A percentile compares a stretch with the other conserved stretches of the same genome.
Conservation (phyloP, 768 basidiomycete genomes). For the Mycena vitilis region DNA sequence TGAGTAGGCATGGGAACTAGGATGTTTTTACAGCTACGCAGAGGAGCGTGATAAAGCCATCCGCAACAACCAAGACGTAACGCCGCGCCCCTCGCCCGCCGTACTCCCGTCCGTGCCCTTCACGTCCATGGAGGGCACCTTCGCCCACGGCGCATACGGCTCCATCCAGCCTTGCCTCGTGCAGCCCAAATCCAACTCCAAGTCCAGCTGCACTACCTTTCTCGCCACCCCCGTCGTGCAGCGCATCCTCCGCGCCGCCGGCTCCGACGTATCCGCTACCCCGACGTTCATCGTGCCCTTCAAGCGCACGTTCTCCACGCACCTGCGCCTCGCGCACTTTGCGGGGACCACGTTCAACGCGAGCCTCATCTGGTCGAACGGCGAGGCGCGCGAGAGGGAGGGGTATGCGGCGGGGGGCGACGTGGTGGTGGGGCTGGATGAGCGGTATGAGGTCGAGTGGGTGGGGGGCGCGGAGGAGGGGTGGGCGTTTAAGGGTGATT, state of each 20-base stretch:
- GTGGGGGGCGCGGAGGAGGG: conserved; percentile 48
- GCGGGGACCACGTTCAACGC: conserved; percentile 53
- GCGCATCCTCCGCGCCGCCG: conserved; percentile 42
- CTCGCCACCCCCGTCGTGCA: conserved; percentile 42
- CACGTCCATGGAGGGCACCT: conserved; percentile 42
- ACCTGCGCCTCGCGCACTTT: conserved; percentile 52
- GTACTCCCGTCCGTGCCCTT: conserved; percentile 40
- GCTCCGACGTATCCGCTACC: neutral
- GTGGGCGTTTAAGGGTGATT: conserved; percentile 51
- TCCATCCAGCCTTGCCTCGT: conserved; percentile 49
- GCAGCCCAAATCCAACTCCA: conserved; percentile 5
- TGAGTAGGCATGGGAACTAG: no score
- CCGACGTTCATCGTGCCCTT: conserved; percentile 51
- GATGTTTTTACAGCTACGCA: conserved; percentile 37
- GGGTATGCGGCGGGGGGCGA: conserved; percentile 44
- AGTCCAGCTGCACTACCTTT: conserved; percentile 38
- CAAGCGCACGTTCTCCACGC: conserved; percentile 49
- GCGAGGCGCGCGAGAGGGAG: conserved; percentile 42
- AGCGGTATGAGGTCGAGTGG: conserved; percentile 54
- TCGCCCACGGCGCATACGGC: conserved; percentile 52
- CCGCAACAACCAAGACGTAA: conserved; percentile 36
- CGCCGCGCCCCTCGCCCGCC: conserved; percentile 42
- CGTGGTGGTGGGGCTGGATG: conserved; percentile 50
- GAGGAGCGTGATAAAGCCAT: conserved; percentile 39
- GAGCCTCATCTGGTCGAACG: conserved; percentile 51